phyloP scores from a whole-genome alignment of 208 protist genomes.

The Leishmania tarentolae region DNA sequence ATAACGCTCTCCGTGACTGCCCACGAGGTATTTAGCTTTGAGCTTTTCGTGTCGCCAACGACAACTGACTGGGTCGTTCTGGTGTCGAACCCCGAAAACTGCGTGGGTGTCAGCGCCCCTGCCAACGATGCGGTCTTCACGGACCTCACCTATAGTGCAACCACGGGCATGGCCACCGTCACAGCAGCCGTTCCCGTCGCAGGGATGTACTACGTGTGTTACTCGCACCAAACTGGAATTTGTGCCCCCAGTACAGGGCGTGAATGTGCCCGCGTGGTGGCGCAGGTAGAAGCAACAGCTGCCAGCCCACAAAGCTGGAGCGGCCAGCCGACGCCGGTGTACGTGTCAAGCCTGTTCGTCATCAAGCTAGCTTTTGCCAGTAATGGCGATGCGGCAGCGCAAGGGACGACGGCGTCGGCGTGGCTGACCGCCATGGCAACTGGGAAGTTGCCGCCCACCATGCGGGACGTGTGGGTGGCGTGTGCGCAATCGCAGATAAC shows the following conservation, averaged over 20 bases:
- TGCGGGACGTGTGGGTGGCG: conserved; percentile 46
- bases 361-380: conserved; percentile 47
- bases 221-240: conserved; percentile 52
- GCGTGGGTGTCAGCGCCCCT: conserved; percentile 44
- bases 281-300: conserved; percentile 45
- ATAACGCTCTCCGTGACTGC: conserved; percentile 36
- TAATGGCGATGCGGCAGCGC: conserved; percentile 22
- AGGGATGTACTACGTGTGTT: conserved; percentile 82
- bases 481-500: conserved; percentile 30
- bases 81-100: conserved; percentile 43
- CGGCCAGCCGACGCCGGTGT: conserved; percentile 49
- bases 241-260: conserved; percentile 34
- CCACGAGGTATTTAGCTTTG: conserved; percentile 47
- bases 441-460: conserved; percentile 14
- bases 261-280: conserved; percentile 83
- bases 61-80: conserved; percentile 68
- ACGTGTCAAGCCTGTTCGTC: conserved; percentile 42
- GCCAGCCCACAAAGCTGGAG: conserved; percentile 61
- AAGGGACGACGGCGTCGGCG: conserved; percentile 22
- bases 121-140: conserved; percentile 41
- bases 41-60: conserved; percentile 44
- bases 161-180: conserved; percentile 28
- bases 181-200: conserved; percentile 49
- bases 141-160: conserved; percentile 22
- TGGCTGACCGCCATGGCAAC: conserved; percentile 48